Base-by-base conservation (phyloP, 768 basidiomycete species). In the Boletellus ananas region DNA sequence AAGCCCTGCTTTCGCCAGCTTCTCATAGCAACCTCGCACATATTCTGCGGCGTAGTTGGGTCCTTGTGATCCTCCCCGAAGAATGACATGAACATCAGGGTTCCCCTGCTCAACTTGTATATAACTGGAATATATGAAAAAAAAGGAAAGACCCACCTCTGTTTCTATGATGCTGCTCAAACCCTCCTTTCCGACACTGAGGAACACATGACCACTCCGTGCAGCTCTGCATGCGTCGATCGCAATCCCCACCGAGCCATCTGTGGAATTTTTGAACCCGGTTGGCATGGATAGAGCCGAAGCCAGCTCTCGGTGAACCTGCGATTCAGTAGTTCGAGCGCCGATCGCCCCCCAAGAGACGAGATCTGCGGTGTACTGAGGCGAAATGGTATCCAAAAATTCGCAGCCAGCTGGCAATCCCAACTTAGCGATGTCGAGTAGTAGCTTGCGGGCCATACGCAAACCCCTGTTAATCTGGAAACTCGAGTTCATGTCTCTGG, bases 211-310 rank as follows among this genome's bases (percentile, higher is more conserved):
- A 1, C 90, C 90, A 49, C 80, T 79, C 51, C 84, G 80, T 16
- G 96, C 94, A 14, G 95, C 90, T 33, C 94, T 82, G 70, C 94
- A 97, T 3, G 95, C 95, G 69, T 99, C 94, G 39, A 98, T 79
- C 0, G 96, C 94, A 56, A 97, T 89, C 43, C 84, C 82, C 37
- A 95, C 81, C 25, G 84, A 85, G 34, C 96, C 96, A 59, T 98
- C 96, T 2, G 95, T 98, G 11, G 90, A 90, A 62, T 99, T 99
- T 73, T 99, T 99, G 83, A 99, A 98, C 8, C 96, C 96, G 5
- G 94, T 92, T 3, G 90, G 88, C 89, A 95, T 93, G 14, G 89
- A 91, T n/a, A 95, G 74, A 2, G 85, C 90, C 6, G 85, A 88
- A 10, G 83, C 81, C 14, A 95, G 77, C 69, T 95, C 93, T 40